A percentile compares a stretch with the other conserved stretches of the same genome.
Evolutionary conservation across 164 flowering plant species (phyloP).

Genomic region (Chimonanthus salicifolius): DNA sequence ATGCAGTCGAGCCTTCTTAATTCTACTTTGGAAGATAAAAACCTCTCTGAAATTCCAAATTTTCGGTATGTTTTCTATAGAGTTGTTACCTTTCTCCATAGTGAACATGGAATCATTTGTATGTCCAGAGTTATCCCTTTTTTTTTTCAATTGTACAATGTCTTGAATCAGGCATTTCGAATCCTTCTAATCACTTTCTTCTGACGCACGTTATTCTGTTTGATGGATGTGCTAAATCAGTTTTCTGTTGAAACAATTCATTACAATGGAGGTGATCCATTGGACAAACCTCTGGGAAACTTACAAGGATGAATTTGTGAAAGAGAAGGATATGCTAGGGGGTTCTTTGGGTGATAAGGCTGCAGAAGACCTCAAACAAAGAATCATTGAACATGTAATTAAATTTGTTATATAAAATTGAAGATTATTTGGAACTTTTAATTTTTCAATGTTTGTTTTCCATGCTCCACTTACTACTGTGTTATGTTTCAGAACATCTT

Average conservation of each 20-base stretch:
- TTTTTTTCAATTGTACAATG: neutral
- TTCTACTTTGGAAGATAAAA: slow-evolving; percentile 90
- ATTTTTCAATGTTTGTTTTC: too few species aligned
- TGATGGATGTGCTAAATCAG: slow-evolving; percentile 26
- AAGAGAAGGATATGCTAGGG: slow-evolving; percentile 80
- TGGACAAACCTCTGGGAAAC: slow-evolving; percentile 86
- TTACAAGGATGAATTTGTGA: slow-evolving; percentile 72
- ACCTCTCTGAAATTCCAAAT: slow-evolving; percentile 75
- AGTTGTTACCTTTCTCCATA: neutral
- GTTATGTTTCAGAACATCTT: slow-evolving; percentile 67
- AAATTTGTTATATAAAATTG: too few species aligned
- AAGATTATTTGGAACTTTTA: too few species aligned
- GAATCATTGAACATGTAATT: slow-evolving; percentile 92
- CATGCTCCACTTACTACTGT: too few species aligned
- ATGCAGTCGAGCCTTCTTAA: slow-evolving; percentile 97
- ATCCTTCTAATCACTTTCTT: neutral
- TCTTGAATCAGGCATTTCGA: neutral
- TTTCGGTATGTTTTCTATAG: slow-evolving; percentile 43
- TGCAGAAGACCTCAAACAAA: slow-evolving; percentile 76
- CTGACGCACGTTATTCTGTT: slow-evolving; percentile 3
- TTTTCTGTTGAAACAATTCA: slow-evolving; percentile 71
- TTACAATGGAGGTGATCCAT: slow-evolving; percentile 95
- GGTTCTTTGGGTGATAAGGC: slow-evolving; percentile 85
- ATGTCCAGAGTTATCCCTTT: neutral
- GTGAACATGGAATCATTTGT: too few species aligned